These are phyloP conservation scores for Colletotrichum sp. DNA, from an alignment of 2,329 filamentous ascomycete genomes.

Conservation along the genomic window DNA sequence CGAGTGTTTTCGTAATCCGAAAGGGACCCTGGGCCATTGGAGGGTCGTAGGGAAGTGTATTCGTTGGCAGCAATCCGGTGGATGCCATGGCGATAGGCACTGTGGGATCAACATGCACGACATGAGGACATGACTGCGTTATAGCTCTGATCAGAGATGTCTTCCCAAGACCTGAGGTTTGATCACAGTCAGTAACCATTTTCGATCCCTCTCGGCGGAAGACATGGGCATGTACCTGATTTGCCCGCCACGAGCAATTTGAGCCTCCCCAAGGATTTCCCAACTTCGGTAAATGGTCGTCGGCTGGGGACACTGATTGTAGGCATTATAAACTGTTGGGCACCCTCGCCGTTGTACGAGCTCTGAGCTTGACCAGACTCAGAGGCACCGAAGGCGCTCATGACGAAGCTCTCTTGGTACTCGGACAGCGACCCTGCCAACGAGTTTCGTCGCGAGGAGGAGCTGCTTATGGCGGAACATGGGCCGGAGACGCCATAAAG, in stretches of 20 bases:
- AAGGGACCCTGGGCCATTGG: not conserved
- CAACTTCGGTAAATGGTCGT: conserved; percentile 86
- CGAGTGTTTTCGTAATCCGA: conserved; percentile 72
- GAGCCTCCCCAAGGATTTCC: conserved; percentile 82
- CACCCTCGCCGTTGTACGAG: conserved; percentile 49
- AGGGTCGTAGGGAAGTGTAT: not conserved
- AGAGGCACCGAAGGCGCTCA: conserved; percentile 15
- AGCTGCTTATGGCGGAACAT: conserved; percentile 50
- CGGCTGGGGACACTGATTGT: conserved; percentile 90
- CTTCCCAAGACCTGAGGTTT: conserved; percentile 75
- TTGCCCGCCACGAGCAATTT: conserved; percentile 89
- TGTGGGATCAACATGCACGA: conserved; percentile 87
- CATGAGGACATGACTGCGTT: conserved; percentile 85
- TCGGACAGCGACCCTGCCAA: conserved; percentile 54
- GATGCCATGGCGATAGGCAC: conserved; percentile 18
- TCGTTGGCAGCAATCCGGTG: not conserved
- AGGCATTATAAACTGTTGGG: conserved; percentile 94
- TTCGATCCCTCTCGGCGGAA: conserved; percentile 15
- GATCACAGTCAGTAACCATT: conserved; percentile 11
- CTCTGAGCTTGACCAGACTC: conserved; percentile 4
- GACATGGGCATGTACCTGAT: conserved; percentile 57
- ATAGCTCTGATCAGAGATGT: conserved; percentile 89
- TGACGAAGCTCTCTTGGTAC: conserved; percentile 32
- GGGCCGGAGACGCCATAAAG: conserved; percentile 44
- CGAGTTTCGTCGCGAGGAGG: conserved; percentile 58